These are phyloP conservation scores for Fusarium mexicanum DNA, from an alignment of 2,329 filamentous ascomycete species.

Conservation along the genomic window DNA sequence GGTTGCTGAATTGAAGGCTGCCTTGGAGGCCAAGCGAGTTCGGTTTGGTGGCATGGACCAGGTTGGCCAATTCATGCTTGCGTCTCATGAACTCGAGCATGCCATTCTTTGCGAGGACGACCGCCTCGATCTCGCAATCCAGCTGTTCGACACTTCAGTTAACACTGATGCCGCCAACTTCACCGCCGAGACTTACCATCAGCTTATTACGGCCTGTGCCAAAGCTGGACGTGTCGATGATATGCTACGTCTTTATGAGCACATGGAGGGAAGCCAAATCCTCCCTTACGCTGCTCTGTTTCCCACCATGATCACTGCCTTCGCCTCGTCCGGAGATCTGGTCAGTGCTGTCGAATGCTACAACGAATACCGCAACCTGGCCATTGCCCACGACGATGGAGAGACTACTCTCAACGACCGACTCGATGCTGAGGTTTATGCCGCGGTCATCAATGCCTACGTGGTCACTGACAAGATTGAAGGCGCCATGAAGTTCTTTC, in stretches of 20 bases:
- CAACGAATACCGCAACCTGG: conserved; percentile 90
- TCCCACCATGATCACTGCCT: conserved; percentile 94
- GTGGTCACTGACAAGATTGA: conserved; percentile 81
- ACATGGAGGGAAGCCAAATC: conserved; percentile 84
- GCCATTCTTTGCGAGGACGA: conserved; percentile 89
- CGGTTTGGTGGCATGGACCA: conserved; percentile 89
- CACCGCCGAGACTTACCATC: conserved; percentile 83
- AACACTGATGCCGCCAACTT: conserved; percentile 71
- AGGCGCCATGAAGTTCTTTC: conserved; percentile 85
- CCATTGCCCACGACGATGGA: conserved; percentile 84
- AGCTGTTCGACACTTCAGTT: conserved; percentile 83
- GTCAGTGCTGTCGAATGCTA: conserved; percentile 93
- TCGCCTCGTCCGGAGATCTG: conserved; percentile 82
- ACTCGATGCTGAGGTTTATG: conserved; percentile 86
- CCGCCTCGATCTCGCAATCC: conserved; percentile 83
- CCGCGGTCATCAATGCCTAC: conserved; percentile 90
- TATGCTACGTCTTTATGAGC: conserved; percentile 90
- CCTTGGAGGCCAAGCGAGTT: conserved; percentile 81
- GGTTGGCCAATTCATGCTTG: conserved; percentile 85
- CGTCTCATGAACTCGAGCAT: conserved; percentile 86
- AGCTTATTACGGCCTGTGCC: conserved; percentile 88
- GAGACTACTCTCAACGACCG: conserved; percentile 74
- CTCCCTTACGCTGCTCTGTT: conserved; percentile 84
- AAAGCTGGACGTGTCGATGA: conserved; percentile 82
- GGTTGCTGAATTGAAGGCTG: conserved; percentile 75